phyloP scores from a whole-genome alignment of 495 filamentous ascomycete species.

The Penicillium samsonianum region DNA sequence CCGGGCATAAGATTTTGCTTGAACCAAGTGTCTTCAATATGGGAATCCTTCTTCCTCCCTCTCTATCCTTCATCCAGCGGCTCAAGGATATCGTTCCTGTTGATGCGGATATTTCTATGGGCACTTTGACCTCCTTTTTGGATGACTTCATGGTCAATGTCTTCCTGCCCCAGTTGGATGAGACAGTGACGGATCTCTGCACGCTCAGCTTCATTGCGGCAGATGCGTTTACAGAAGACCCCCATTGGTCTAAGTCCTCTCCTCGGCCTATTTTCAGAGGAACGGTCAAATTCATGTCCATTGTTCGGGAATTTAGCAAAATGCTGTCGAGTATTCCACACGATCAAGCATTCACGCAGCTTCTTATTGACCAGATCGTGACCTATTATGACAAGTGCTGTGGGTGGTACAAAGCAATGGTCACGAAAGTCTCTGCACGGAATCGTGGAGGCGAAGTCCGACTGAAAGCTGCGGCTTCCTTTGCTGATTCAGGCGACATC shows the following conservation, averaged over 20 bases:
- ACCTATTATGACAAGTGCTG: constrained; percentile 90
- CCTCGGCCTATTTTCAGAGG: constrained; percentile 89
- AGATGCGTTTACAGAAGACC: constrained; percentile 86
- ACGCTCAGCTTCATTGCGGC: constrained; percentile 76
- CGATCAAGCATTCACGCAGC: constrained; percentile 89
- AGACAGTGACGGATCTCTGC: constrained; percentile 88
- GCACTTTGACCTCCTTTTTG: constrained; percentile 89
- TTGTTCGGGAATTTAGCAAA: constrained; percentile 86
- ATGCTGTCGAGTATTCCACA: constrained; percentile 96
- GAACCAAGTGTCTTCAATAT: constrained; percentile 99
- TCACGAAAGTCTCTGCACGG: constrained; percentile 44
- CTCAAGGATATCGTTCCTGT: constrained; percentile 89
- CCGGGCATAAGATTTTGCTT: constrained; percentile 82
- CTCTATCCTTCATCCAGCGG: constrained; percentile 85
- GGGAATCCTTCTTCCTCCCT: constrained; percentile 89
- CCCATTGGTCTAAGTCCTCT: constrained; percentile 75
- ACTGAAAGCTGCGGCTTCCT: constrained; percentile 70
- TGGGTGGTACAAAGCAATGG: constrained; percentile 76
- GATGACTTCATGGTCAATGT: constrained; percentile 99
- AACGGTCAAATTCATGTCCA: constrained; percentile 80
- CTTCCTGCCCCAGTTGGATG: constrained; percentile 94
- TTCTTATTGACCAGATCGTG: constrained; percentile 86
- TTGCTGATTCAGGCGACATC: constrained; percentile 69
- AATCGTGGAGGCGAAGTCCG: constrained; percentile 40
- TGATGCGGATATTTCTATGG: constrained; percentile 77